phyloP scores from a whole-genome alignment of 2,329 filamentous ascomycete species.

The Ascochyta rabiei region DNA sequence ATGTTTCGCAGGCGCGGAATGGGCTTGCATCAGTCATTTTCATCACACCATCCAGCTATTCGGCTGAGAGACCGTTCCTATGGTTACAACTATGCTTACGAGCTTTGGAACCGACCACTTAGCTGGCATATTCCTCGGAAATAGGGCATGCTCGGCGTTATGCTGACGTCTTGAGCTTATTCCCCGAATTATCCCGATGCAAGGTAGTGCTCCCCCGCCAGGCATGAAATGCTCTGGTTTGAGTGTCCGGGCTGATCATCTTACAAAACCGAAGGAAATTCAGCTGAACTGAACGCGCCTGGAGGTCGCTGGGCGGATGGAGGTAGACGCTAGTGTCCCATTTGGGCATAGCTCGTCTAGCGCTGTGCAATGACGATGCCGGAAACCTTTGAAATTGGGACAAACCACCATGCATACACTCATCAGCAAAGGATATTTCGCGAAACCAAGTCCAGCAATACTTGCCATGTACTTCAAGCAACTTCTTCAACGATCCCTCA shows the following conservation, averaged over 20 bases:
- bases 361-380: constrained; percentile 10
- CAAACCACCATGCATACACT: constrained; percentile 11
- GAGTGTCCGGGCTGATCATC: constrained; percentile 7
- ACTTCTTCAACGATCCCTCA: constrained; percentile 8
- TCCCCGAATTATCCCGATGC: constrained; percentile 8
- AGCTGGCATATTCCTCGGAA: constrained; percentile 10
- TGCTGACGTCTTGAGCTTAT: constrained; percentile 10
- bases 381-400: constrained; percentile 9
- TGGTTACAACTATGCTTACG: constrained; percentile 9
- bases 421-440: constrained; percentile 8
- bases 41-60: constrained; percentile 9
- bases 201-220: constrained; percentile 8
- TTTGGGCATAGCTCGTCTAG: constrained; percentile 10
- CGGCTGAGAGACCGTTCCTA: constrained; percentile 8
- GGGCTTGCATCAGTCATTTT: constrained; percentile 10
- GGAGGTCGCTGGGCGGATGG: constrained; percentile 8
- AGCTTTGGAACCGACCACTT: constrained; percentile 10
- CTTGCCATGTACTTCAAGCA: constrained; percentile 8
- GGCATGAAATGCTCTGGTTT: constrained; percentile 7
- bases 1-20: constrained; percentile 10
- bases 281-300: constrained; percentile 9
- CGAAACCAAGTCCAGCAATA: constrained; percentile 9
- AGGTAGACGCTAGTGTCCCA: constrained; percentile 9
- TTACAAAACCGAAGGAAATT: constrained; percentile 10
- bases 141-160: constrained; percentile 9